Conservation (phyloP, 805 yeast genomes). For the Saturnispora hagleri region DNA sequence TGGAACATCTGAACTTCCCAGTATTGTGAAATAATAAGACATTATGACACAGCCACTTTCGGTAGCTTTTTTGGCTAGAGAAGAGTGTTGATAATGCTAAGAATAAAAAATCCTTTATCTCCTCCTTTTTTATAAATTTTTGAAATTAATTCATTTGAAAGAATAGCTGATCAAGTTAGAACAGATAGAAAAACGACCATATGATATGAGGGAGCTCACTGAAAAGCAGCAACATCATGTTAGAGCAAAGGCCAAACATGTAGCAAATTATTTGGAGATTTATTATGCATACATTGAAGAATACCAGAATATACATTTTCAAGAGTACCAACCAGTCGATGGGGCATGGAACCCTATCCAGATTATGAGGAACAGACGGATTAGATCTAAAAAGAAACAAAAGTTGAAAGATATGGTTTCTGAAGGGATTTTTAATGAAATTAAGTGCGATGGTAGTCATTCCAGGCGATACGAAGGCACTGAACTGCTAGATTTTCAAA, state of each 20-base stretch:
- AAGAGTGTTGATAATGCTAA: background rate
- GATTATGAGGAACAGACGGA: conserved; percentile 61
- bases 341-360: conserved; percentile 77
- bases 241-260: conserved; percentile 7
- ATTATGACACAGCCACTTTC: background rate
- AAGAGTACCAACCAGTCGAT: conserved; percentile 42
- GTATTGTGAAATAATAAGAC: conserved; percentile 83
- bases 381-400: conserved; percentile 44
- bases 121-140: background rate
- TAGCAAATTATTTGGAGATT: conserved; percentile 30
- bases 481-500: background rate
- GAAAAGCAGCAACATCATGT: conserved; percentile 1
- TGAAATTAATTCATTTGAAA: background rate
- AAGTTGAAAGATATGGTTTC: conserved; percentile 29
- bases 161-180: background rate
- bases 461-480: background rate
- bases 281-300: conserved; percentile 42
- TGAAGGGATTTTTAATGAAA: background rate
- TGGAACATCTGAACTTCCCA: conserved; percentile 82
- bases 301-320: conserved; percentile 26
- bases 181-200: background rate
- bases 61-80: background rate
- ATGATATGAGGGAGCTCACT: background rate
- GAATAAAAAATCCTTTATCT: background rate
- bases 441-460: background rate